Conservation (phyloP, 2,329 filamentous ascomycete species). For the Xylaria polymorpha region DNA sequence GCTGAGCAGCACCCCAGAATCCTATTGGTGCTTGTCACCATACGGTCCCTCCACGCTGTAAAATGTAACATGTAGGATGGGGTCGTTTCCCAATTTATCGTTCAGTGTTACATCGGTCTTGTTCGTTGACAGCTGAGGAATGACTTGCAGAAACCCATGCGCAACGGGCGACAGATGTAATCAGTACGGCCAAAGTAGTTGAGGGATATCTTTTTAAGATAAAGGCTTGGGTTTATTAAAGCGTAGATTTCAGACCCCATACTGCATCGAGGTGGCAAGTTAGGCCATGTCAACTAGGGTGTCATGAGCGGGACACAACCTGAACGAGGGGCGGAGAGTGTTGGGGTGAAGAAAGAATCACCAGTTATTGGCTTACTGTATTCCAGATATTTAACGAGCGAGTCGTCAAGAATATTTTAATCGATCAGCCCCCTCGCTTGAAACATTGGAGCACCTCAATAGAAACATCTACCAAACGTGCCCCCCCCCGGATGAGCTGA, state of each 20-base stretch:
- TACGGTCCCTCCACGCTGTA: neutral
- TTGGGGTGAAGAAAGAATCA: neutral
- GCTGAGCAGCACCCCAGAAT: conserved; percentile 29
- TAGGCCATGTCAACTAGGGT: neutral
- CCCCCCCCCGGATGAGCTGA: conserved; percentile 20
- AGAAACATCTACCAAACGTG: conserved; percentile 23
- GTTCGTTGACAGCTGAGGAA: conserved; percentile 26
- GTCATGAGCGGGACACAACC: neutral
- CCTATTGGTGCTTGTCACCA: conserved; percentile 16
- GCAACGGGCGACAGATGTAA: neutral
- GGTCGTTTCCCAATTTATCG: conserved; percentile 26
- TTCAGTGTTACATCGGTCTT: conserved; percentile 34
- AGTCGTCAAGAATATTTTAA: conserved; percentile 20
- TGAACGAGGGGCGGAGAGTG: conserved; percentile 1
- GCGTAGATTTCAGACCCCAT: conserved; percentile 21
- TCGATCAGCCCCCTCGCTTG: conserved; percentile 18
- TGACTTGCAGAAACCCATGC: conserved; percentile 12
- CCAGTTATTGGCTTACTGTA: conserved; percentile 30
- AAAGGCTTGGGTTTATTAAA: neutral
- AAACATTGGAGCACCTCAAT: conserved; percentile 17
- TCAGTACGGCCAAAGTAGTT: neutral
- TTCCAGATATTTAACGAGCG: conserved; percentile 12
- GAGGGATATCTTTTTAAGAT: neutral
- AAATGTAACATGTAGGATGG: conserved; percentile 30
- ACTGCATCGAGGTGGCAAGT: conserved; percentile 4